Evolutionary conservation across 2,329 filamentous ascomycete genomes (phyloP).

Genomic region (Microsporum canis): DNA sequence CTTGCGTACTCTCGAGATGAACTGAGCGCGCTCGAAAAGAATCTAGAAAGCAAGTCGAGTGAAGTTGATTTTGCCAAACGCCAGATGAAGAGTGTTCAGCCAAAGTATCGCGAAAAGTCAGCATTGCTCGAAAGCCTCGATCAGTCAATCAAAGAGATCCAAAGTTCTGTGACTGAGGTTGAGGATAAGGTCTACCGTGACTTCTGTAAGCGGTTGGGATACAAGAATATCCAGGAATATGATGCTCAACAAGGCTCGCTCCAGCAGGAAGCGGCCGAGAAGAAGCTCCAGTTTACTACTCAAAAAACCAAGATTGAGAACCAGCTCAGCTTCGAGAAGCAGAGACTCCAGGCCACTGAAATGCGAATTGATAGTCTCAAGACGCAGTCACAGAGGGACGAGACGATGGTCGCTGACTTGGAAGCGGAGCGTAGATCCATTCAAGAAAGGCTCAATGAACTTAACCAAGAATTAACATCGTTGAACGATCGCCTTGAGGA

Average conservation of each 20-base stretch:
- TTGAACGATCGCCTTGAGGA: conserved; percentile 61
- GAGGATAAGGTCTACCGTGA: conserved; percentile 77
- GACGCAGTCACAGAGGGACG: conserved; percentile 53
- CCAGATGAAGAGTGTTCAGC: conserved; percentile 63
- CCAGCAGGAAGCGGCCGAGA: conserved; percentile 80
- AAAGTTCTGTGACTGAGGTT: conserved; percentile 60
- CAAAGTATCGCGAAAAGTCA: conserved; percentile 64
- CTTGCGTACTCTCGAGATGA: conserved; percentile 63
- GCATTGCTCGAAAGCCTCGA: conserved; percentile 55
- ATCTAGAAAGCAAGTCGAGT: conserved; percentile 71
- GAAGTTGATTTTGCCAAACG: conserved; percentile 62
- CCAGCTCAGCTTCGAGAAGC: conserved; percentile 53
- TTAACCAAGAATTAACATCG: conserved; percentile 65
- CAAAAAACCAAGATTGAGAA: conserved; percentile 57
- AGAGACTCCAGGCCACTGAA: conserved; percentile 58
- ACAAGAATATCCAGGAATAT: conserved; percentile 81
- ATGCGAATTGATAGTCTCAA: conserved; percentile 59
- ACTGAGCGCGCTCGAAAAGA: conserved; percentile 64
- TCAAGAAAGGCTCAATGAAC: conserved; percentile 58
- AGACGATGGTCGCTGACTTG: conserved; percentile 58
- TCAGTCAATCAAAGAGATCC: conserved; percentile 44
- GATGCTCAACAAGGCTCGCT: conserved; percentile 85
- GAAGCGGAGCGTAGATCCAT: conserved; percentile 62
- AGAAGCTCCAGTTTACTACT: conserved; percentile 73
- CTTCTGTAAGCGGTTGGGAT: conserved; percentile 81